Evolutionary conservation across 176 grass and related monocot species (phyloP).

Genomic region (Thinopyrum elongatum): DNA sequence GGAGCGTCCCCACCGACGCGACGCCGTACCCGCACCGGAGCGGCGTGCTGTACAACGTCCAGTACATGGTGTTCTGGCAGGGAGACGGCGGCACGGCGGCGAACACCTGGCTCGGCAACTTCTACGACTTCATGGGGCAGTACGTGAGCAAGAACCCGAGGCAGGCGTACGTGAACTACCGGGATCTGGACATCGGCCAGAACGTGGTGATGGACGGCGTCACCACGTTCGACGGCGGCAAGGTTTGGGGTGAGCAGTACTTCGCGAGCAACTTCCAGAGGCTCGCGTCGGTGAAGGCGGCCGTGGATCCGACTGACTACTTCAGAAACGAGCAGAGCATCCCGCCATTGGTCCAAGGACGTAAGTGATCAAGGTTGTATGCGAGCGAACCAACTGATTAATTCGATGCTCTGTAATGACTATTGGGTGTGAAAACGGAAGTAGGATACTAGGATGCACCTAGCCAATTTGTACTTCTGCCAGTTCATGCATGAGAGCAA

Average conservation of each 20-base stretch:
- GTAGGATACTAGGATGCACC: neutral
- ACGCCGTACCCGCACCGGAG: slow-evolving; percentile 47
- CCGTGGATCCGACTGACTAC: slow-evolving; percentile 38
- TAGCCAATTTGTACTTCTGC: neutral
- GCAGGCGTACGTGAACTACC: slow-evolving; percentile 44
- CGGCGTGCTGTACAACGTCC: slow-evolving; percentile 50
- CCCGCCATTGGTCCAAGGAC: slow-evolving; percentile 38
- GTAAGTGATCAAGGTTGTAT: neutral
- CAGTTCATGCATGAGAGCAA: neutral
- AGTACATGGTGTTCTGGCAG: slow-evolving; percentile 39
- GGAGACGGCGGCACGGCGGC: neutral
- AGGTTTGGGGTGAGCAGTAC: slow-evolving; percentile 44
- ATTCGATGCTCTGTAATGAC: neutral
- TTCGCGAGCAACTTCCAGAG: slow-evolving; percentile 37
- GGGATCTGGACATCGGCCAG: slow-evolving; percentile 42
- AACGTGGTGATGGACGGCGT: slow-evolving; percentile 19
- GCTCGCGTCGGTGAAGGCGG: slow-evolving; percentile 36
- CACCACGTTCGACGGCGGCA: slow-evolving; percentile 20
- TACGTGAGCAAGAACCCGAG: slow-evolving; percentile 37
- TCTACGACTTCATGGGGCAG: slow-evolving; percentile 7
- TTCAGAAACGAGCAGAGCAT: slow-evolving; percentile 71
- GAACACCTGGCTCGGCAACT: slow-evolving; percentile 5
- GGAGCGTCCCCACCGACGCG: neutral
- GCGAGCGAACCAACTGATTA: neutral
- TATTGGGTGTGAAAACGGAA: neutral